phyloP scores from a whole-genome alignment of 2,329 filamentous ascomycete species.

The Magnaporthiopsis rhizophila region DNA sequence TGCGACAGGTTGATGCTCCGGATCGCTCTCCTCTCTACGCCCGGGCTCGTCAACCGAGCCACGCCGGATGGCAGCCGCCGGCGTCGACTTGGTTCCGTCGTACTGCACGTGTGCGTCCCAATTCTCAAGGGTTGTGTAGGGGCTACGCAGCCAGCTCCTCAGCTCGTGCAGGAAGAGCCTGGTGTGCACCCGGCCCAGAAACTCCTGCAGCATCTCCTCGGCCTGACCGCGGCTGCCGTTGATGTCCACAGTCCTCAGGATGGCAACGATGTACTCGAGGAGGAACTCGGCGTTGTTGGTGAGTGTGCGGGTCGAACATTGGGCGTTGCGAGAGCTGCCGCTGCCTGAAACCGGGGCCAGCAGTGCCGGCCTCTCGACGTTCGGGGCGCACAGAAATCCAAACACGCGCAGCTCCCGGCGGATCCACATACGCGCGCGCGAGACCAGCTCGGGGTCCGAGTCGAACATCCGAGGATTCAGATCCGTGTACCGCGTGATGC shows the following conservation, averaged over 20 bases:
- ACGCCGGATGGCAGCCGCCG: not conserved
- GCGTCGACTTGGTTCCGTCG: slow-evolving; percentile 6
- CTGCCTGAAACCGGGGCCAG: slow-evolving; percentile 9
- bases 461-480: slow-evolving; percentile 61
- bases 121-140: slow-evolving; percentile 59
- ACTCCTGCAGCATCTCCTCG: slow-evolving; percentile 70
- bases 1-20: not conserved
- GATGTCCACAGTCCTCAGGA: slow-evolving; percentile 75
- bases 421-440: slow-evolving; percentile 72
- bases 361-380: slow-evolving; percentile 11
- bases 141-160: slow-evolving; percentile 73
- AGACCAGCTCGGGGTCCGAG: slow-evolving; percentile 57
- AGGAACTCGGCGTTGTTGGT: slow-evolving; percentile 74
- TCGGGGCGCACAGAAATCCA: slow-evolving; percentile 48
- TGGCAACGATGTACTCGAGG: slow-evolving; percentile 76
- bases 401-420: slow-evolving; percentile 81
- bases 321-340: not conserved
- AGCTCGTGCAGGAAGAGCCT: slow-evolving; percentile 79
- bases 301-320: slow-evolving; percentile 24
- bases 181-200: slow-evolving; percentile 66
- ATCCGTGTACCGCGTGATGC: slow-evolving; percentile 63
- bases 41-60: not conserved
- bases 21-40: not conserved
- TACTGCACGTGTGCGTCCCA: slow-evolving; percentile 84
- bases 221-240: slow-evolving; percentile 72